Evolutionary conservation across 1,284 basidiomycete genomes (phyloP).

Genomic region (Cryptococcus sp.): DNA sequence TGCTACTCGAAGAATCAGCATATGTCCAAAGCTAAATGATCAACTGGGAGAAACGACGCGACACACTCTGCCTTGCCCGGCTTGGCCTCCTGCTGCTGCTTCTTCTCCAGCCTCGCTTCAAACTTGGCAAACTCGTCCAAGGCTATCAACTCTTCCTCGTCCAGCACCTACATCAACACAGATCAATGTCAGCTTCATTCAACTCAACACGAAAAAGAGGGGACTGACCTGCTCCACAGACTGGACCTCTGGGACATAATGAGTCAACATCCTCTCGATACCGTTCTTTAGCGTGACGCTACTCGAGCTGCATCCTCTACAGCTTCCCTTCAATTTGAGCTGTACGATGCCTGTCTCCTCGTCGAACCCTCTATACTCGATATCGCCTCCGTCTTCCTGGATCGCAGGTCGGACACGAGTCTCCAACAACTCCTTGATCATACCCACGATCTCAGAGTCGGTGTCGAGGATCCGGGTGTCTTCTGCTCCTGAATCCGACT

Average conservation of each 20-base stretch:
- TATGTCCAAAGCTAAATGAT: not conserved
- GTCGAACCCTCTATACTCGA: constrained; percentile 59
- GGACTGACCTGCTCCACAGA: constrained; percentile 84
- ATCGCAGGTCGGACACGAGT: constrained; percentile 94
- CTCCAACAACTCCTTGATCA: constrained; percentile 98
- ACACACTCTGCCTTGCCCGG: constrained; percentile 36
- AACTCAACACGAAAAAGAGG: constrained; percentile 1
- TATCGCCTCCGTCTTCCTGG: constrained; percentile 65
- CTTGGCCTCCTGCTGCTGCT: constrained; percentile 21
- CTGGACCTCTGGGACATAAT: constrained; percentile 97
- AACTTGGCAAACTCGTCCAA: constrained; percentile 89
- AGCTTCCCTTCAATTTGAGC: constrained; percentile 93
- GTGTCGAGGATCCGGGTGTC: constrained; percentile 95
- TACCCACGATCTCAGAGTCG: constrained; percentile 95
- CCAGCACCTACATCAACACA: constrained; percentile 65
- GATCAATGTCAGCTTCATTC: constrained; percentile 10
- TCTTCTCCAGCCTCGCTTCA: constrained; percentile 70
- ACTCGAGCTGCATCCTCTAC: constrained; percentile 88
- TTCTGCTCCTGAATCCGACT: constrained; percentile 77
- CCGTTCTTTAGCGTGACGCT: constrained; percentile 94
- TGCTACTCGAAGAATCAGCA: constrained; percentile 26
- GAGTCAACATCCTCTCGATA: constrained; percentile 98
- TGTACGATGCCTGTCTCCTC: constrained; percentile 61
- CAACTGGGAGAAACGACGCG: not conserved
- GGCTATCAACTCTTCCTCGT: constrained; percentile 86